A percentile compares a stretch with the other conserved stretches of the same genome.
phyloP scores from a whole-genome alignment of 2,329 filamentous ascomycete genomes.

The Clarireedia monteithiana region DNA sequence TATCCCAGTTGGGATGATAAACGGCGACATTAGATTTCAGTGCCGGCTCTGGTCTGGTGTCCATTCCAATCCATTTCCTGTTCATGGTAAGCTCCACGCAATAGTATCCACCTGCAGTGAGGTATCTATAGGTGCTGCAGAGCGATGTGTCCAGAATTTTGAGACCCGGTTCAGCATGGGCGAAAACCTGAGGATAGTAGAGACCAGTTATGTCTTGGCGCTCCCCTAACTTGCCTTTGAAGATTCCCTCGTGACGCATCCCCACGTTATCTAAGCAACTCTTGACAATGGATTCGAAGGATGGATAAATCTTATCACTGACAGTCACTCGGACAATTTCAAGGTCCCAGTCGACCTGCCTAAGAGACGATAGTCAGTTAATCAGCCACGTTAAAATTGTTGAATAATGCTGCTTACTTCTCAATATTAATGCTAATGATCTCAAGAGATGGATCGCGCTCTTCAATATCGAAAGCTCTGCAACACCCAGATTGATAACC shows the following conservation, averaged over 20 bases:
- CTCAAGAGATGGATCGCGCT: conserved; percentile 19
- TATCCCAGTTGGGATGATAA: conserved; percentile 18
- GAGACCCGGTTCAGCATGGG: conserved; percentile 9
- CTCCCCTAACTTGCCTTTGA: not conserved
- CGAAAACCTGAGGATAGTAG: conserved; percentile 19
- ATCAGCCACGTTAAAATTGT: not conserved
- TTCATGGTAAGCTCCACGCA: conserved; percentile 26
- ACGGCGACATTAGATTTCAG: conserved; percentile 7
- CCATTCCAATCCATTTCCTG: conserved; percentile 20
- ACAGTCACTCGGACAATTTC: conserved; percentile 26
- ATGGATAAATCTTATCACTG: conserved; percentile 14
- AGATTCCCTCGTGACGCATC: not conserved
- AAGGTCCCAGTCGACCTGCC: conserved; percentile 25
- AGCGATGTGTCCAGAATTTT: conserved; percentile 17
- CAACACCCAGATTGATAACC: conserved; percentile 19
- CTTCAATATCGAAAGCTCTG: conserved; percentile 15
- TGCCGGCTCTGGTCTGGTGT: conserved; percentile 19
- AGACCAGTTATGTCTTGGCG: conserved; percentile 20
- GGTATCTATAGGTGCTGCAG: conserved; percentile 22
- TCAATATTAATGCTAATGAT: conserved; percentile 24
- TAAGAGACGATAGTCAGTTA: conserved; percentile 6
- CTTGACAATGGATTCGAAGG: conserved; percentile 15
- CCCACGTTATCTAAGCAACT: conserved; percentile 13
- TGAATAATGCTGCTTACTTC: conserved; percentile 1
- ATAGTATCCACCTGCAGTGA: conserved; percentile 17